A percentile compares a stretch with the other conserved stretches of the same genome.
phyloP scores from a whole-genome alignment of 1,139 yeast species.

The Scheffersomyces insectosa region DNA sequence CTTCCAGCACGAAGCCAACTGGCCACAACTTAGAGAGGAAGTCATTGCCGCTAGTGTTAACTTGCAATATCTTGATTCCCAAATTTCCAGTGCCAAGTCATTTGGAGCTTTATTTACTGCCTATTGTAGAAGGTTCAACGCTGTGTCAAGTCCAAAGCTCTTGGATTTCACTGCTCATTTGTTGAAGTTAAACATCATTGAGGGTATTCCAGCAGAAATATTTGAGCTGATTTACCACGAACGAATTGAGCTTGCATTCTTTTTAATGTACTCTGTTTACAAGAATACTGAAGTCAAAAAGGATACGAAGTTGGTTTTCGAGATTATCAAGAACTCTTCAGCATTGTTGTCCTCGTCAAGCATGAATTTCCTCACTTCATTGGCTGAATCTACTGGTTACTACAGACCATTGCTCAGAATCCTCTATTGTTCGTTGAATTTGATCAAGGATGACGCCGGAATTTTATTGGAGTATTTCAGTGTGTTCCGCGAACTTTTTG shows the following conservation, averaged over 20 bases:
- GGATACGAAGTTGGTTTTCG: slow-evolving; percentile 30
- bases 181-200: slow-evolving; percentile 51
- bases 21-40: slow-evolving; percentile 54
- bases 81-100: slow-evolving; percentile 67
- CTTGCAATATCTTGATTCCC: slow-evolving; percentile 65
- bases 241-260: slow-evolving; percentile 71
- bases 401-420: slow-evolving; percentile 66
- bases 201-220: slow-evolving; percentile 51
- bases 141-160: slow-evolving; percentile 34
- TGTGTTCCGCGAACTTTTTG: slow-evolving; percentile 57
- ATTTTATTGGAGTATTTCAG: slow-evolving; percentile 51
- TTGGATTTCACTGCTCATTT: slow-evolving; percentile 50
- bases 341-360: slow-evolving; percentile 48
- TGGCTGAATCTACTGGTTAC: slow-evolving; percentile 39
- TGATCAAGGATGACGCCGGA: slow-evolving; percentile 42
- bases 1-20: slow-evolving; percentile 45
- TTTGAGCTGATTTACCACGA: slow-evolving; percentile 57
- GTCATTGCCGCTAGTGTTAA: slow-evolving; percentile 64
- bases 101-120: slow-evolving; percentile 79
- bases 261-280: slow-evolving; percentile 53
- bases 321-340: slow-evolving; percentile 41
- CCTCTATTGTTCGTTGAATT: slow-evolving; percentile 47
- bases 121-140: slow-evolving; percentile 44
- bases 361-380: slow-evolving; percentile 43
- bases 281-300: slow-evolving; percentile 25